phyloP scores from a whole-genome alignment of 2,329 filamentous ascomycete species.

The Drechslerella coelobrocha region DNA sequence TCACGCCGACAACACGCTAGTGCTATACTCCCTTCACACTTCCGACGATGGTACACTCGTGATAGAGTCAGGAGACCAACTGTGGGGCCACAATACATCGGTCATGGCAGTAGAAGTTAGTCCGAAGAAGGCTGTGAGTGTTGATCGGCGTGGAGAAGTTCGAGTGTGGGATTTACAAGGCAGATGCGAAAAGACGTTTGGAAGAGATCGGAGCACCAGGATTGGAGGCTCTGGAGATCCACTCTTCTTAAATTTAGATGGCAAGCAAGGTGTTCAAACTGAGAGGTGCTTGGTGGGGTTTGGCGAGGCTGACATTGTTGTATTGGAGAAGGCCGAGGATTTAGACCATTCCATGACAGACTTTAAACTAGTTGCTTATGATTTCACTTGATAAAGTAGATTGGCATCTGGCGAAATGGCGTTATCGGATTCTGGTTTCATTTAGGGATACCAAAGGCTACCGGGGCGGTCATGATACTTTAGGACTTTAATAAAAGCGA shows the following conservation, averaged over 20 bases:
- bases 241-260: constrained; percentile 55
- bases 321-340: constrained; percentile 72
- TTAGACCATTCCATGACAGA: constrained; percentile 64
- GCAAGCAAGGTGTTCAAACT: constrained; percentile 58
- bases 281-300: constrained; percentile 76
- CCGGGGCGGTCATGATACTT: not conserved
- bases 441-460: not conserved
- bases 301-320: constrained; percentile 89
- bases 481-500: too few species aligned
- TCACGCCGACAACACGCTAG: constrained; percentile 84
- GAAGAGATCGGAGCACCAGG: constrained; percentile 30
- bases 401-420: too few species aligned
- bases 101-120: constrained; percentile 86
- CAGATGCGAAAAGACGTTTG: constrained; percentile 51
- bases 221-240: constrained; percentile 29
- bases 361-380: constrained; percentile 79
- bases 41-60: constrained; percentile 68
- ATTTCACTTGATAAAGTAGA: constrained; percentile 70
- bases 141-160: constrained; percentile 79
- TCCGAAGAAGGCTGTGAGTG: constrained; percentile 84
- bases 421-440: too few species aligned
- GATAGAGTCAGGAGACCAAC: constrained; percentile 74
- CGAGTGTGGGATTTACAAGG: constrained; percentile 90
- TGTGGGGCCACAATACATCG: constrained; percentile 92
- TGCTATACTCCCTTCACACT: constrained; percentile 80